Evolutionary conservation across 345 rosid species (phyloP).

Genomic region (Arabidopsis suecica): DNA sequence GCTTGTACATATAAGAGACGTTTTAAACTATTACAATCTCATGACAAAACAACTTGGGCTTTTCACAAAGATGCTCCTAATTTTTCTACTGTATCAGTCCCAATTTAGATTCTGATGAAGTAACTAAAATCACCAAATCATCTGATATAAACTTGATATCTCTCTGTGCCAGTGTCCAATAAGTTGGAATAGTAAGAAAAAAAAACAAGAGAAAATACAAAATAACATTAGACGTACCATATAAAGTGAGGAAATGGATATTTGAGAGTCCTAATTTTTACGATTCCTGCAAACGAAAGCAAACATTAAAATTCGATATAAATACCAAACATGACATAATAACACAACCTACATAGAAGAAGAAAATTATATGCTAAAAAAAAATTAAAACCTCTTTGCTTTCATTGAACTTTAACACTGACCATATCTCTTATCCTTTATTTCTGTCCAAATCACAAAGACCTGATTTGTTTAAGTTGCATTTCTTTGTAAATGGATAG

Average conservation of each 20-base stretch:
- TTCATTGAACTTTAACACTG: slow-evolving; percentile 25
- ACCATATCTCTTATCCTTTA: slow-evolving; percentile 3
- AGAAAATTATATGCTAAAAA: neutral
- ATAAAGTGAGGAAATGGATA: slow-evolving; percentile 8
- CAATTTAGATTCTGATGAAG: slow-evolving; percentile 8
- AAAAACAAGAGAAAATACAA: neutral
- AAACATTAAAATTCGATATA: neutral
- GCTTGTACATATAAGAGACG: neutral
- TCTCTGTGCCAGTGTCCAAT: neutral
- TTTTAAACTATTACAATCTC: neutral
- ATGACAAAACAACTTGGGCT: neutral
- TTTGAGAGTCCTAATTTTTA: slow-evolving; percentile 8
- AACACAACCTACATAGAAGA: neutral
- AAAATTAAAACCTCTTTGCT: slow-evolving; percentile 3
- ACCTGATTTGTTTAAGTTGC: slow-evolving; percentile 18
- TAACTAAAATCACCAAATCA: slow-evolving; percentile 7
- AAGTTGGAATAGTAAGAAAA: slow-evolving; percentile 6
- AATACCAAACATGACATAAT: neutral
- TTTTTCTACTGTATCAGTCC: neutral
- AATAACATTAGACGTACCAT: slow-evolving; percentile 26
- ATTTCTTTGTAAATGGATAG: neutral
- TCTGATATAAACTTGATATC: slow-evolving; percentile 6
- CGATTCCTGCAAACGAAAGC: slow-evolving; percentile 35
- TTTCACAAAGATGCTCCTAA: neutral
- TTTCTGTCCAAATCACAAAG: slow-evolving; percentile 33